phyloP scores from a whole-genome alignment of 2,329 filamentous ascomycete species.

The Cucurbitaria berberidis region DNA sequence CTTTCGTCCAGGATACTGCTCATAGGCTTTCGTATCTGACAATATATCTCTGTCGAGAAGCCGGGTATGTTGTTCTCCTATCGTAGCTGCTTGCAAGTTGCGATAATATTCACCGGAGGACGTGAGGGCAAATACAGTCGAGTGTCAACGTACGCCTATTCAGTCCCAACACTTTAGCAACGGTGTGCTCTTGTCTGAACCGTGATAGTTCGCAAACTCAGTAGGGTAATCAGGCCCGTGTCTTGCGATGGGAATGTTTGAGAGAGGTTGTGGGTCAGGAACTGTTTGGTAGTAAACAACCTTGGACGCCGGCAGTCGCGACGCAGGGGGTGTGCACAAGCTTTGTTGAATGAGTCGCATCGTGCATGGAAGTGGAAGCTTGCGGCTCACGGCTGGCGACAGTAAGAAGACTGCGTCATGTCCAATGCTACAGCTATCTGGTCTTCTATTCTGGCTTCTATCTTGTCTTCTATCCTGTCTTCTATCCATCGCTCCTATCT shows the following conservation, averaged over 20 bases:
- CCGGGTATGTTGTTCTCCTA: constrained; percentile 27
- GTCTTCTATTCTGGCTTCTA: not conserved
- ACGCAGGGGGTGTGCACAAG: not conserved
- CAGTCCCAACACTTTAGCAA: no score
- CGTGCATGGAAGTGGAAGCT: not conserved
- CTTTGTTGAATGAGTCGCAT: not conserved
- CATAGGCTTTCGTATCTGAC: not conserved
- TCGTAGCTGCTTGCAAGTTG: constrained; percentile 34
- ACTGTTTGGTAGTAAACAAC: no score
- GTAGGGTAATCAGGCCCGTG: no score
- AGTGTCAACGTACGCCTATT: constrained; percentile 30
- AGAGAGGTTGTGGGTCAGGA: no score
- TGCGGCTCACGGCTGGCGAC: not conserved
- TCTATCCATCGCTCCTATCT: not conserved
- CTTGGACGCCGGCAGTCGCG: not conserved
- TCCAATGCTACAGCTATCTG: not conserved
- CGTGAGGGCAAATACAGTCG: constrained; percentile 35
- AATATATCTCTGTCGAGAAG: constrained; percentile 11
- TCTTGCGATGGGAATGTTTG: not conserved
- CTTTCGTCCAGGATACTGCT: constrained; percentile 17
- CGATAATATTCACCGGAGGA: constrained; percentile 27
- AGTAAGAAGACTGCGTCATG: not conserved
- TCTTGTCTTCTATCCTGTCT: no score
- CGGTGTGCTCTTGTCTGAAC: not conserved
- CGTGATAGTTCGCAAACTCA: not conserved